A percentile compares a stretch with the other conserved stretches of the same genome.
phyloP scores from a whole-genome alignment of 768 basidiomycete species.

The Hericium coralloides region DNA sequence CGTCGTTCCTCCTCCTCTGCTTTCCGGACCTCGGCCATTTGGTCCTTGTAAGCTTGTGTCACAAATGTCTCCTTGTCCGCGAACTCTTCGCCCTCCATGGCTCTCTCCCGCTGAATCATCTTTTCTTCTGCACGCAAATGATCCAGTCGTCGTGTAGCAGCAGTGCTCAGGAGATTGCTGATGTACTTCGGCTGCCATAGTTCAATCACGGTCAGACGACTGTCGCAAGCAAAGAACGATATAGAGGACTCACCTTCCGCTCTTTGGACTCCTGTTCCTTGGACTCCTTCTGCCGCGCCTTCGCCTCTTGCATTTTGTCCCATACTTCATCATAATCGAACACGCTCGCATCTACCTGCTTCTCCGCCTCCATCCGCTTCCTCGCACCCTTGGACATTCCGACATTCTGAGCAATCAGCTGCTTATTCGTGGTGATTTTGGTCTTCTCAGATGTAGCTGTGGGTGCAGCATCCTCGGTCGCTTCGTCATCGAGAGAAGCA shows the following conservation, averaged over 20 bases:
- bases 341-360: conserved; percentile 69
- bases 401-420: conserved; percentile 48
- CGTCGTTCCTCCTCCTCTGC: conserved; percentile 90
- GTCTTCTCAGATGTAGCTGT: conserved; percentile 33
- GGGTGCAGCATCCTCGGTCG: conserved; percentile 39
- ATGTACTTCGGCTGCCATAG: conserved; percentile 84
- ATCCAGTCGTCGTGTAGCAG: conserved; percentile 83
- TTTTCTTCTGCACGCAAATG: conserved; percentile 94
- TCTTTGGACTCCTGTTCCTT: conserved; percentile 72
- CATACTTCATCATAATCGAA: conserved; percentile 96
- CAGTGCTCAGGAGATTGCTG: conserved; percentile 62
- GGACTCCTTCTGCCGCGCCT: conserved; percentile 58
- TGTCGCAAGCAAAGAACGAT: neutral
- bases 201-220: neutral
- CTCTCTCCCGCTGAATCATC: conserved; percentile 90
- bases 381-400: conserved; percentile 54
- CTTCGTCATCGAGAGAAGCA: conserved; percentile 56
- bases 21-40: conserved; percentile 83
- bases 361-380: conserved; percentile 73
- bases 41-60: conserved; percentile 93
- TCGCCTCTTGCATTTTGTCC: conserved; percentile 90
- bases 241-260: conserved; percentile 52
- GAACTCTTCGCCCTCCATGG: conserved; percentile 89
- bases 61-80: conserved; percentile 95
- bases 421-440: conserved; percentile 40